Percentiles rank a stretch among this genome's conserved stretches.
Evolutionary conservation across 495 filamentous ascomycete species (phyloP).

Genomic region (Aspergillus affinis): DNA sequence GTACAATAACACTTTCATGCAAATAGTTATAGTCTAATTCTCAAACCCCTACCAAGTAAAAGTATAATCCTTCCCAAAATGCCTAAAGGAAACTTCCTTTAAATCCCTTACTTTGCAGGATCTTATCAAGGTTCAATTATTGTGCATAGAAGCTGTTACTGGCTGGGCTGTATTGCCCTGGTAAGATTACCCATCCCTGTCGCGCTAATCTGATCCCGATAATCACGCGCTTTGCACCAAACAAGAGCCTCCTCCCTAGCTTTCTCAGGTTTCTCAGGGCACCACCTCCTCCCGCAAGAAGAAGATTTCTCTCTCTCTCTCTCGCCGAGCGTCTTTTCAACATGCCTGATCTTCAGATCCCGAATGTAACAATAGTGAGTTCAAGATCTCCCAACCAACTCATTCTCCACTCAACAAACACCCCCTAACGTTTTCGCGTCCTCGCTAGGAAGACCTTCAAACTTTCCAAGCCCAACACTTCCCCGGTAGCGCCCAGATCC

Average conservation of each 20-base stretch:
- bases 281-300: background rate
- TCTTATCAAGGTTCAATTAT: slow-evolving; percentile 2
- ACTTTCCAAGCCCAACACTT: slow-evolving; percentile 69
- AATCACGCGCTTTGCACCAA: too few relatives aligned
- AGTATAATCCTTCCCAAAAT: too few relatives aligned
- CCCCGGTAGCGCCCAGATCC: slow-evolving; percentile 30
- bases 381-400: too few relatives aligned
- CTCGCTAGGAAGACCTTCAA: slow-evolving; percentile 69
- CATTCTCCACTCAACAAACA: too few relatives aligned
- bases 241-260: too few relatives aligned
- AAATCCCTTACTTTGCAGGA: slow-evolving; percentile 3
- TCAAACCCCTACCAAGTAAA: too few relatives aligned
- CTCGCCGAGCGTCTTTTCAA: background rate
- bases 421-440: background rate
- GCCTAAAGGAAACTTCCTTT: too few relatives aligned
- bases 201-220: background rate
- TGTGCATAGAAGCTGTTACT: too few relatives aligned
- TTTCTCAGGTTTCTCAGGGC: too few relatives aligned
- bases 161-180: slow-evolving; percentile 12
- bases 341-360: slow-evolving; percentile 31
- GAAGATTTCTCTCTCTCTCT: too few relatives aligned
- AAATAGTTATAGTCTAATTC: too few relatives aligned
- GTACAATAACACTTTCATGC: too few relatives aligned
- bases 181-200: background rate
- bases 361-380: slow-evolving; percentile 55